Evolutionary conservation across 495 filamentous ascomycete genomes (phyloP).

Genomic region (Ascobolus immersus): DNA sequence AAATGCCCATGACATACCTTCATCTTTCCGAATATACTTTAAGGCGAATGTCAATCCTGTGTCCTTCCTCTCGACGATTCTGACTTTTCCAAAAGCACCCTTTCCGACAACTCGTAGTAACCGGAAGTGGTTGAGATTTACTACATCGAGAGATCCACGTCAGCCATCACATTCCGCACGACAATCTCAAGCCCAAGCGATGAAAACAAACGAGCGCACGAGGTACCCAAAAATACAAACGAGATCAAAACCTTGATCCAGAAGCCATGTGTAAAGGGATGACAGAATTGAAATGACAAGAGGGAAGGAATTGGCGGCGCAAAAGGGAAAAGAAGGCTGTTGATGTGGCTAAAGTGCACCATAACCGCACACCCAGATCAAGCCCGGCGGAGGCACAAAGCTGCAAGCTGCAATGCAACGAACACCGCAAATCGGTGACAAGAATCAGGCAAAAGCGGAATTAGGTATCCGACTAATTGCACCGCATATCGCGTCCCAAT

Average conservation of each 20-base stretch:
- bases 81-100: conserved; percentile 93
- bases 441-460: too few relatives aligned
- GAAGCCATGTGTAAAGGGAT: not conserved
- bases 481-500: too few relatives aligned
- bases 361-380: too few relatives aligned
- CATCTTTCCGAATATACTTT: conserved; percentile 98
- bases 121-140: conserved; percentile 93
- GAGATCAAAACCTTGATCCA: not conserved
- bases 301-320: too few relatives aligned
- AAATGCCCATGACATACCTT: conserved; percentile 35
- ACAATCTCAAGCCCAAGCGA: not conserved
- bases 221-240: not conserved
- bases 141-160: conserved; percentile 21
- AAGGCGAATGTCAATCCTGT: conserved; percentile 80
- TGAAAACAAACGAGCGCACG: not conserved
- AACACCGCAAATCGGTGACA: too few relatives aligned
- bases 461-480: too few relatives aligned
- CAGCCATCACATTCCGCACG: conserved; percentile 4
- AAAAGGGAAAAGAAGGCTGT: too few relatives aligned
- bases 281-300: not conserved
- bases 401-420: too few relatives aligned
- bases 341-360: too few relatives aligned
- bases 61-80: conserved; percentile 94
- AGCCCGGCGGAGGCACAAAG: too few relatives aligned
- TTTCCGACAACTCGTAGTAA: conserved; percentile 87